Evolutionary conservation across 2,329 filamentous ascomycete species (phyloP).

Genomic region (Diaporthe vaccinii): DNA sequence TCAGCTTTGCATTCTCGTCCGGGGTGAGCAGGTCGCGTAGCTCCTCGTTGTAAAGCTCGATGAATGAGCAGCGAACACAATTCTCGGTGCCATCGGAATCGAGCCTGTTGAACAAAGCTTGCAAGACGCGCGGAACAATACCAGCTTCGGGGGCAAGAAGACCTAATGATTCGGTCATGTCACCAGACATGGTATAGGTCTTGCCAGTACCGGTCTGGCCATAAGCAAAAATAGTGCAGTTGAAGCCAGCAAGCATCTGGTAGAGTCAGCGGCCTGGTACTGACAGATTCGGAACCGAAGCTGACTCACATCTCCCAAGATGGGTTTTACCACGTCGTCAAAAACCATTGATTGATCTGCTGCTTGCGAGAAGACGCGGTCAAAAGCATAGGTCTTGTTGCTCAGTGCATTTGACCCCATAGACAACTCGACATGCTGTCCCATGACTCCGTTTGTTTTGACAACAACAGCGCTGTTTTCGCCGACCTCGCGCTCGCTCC

Average conservation of each 20-base stretch:
- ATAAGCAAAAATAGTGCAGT: constrained; percentile 99
- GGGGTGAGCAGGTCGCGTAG: constrained; percentile 87
- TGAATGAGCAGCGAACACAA: constrained; percentile 97
- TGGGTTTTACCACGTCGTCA: constrained; percentile 93
- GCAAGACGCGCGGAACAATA: constrained; percentile 92
- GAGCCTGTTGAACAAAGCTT: constrained; percentile 88
- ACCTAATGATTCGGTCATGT: constrained; percentile 90
- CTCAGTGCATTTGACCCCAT: constrained; percentile 94
- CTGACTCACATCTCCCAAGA: constrained; percentile 83
- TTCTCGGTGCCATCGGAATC: constrained; percentile 84
- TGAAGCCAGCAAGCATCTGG: constrained; percentile 93
- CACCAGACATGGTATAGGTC: constrained; percentile 99
- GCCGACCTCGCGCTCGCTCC: constrained; percentile 90
- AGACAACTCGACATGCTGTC: constrained; percentile 84
- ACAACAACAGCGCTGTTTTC: constrained; percentile 97
- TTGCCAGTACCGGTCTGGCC: constrained; percentile 98
- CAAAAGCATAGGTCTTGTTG: constrained; percentile 97
- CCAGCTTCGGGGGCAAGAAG: constrained; percentile 92
- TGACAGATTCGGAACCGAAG: neutral
- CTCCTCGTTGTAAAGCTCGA: constrained; percentile 98
- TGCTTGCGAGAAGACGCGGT: constrained; percentile 95
- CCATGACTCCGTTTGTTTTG: constrained; percentile 87
- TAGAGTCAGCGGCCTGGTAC: constrained; percentile 36
- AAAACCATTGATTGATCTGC: constrained; percentile 95
- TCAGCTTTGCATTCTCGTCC: constrained; percentile 88